phyloP scores from a whole-genome alignment of 108 stramenopile species.

The Nitzschia sp. region DNA sequence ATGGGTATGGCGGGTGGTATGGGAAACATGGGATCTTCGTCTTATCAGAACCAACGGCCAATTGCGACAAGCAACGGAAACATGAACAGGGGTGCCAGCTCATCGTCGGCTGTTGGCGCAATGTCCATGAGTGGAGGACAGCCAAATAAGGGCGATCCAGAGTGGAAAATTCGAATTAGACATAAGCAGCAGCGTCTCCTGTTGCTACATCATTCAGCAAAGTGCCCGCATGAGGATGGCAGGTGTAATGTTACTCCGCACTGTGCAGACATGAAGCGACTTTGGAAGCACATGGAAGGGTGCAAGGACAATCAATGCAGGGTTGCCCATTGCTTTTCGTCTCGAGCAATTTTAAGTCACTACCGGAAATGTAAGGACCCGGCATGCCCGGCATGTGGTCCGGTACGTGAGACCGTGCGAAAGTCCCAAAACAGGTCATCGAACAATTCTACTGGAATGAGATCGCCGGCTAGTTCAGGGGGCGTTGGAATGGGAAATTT shows the following conservation, averaged over 20 bases:
- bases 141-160: slow-evolving; percentile 70
- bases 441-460: neutral
- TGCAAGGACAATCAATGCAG: slow-evolving; percentile 97
- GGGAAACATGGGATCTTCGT: slow-evolving; percentile 9
- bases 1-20: slow-evolving; percentile 13
- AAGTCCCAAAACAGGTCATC: slow-evolving; percentile 49
- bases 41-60: slow-evolving; percentile 15
- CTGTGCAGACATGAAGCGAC: slow-evolving; percentile 95
- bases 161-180: slow-evolving; percentile 87
- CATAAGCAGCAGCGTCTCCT: slow-evolving; percentile 98
- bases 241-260: slow-evolving; percentile 92
- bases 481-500: neutral
- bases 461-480: slow-evolving; percentile 2
- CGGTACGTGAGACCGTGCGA: slow-evolving; percentile 94
- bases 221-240: slow-evolving; percentile 91
- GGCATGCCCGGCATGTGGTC: slow-evolving; percentile 94
- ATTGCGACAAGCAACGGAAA: neutral
- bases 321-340: slow-evolving; percentile 95
- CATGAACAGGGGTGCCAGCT: neutral
- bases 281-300: slow-evolving; percentile 98
- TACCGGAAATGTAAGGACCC: slow-evolving; percentile 96
- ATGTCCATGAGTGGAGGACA: neutral
- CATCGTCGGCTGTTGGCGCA: neutral
- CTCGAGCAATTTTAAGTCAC: slow-evolving; percentile 95
- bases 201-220: slow-evolving; percentile 95